These are phyloP conservation scores for Globisporangium viniferum DNA, from an alignment of 352 stramenopile genomes.

Conservation along the genomic window DNA sequence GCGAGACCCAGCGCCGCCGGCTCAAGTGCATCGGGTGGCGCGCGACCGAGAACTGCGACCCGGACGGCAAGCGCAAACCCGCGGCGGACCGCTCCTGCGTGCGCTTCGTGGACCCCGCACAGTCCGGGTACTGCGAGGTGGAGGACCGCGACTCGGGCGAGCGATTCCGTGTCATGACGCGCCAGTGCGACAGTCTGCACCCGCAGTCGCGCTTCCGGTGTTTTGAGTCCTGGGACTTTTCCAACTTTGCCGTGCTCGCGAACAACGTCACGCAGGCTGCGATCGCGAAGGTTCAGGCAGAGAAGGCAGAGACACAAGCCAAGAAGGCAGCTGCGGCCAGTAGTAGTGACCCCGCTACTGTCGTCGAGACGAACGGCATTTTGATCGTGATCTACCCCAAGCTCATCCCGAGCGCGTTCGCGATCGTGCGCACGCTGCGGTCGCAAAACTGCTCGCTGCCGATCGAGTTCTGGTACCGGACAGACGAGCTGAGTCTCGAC, in stretches of 20 bases:
- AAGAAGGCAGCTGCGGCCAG: not conserved
- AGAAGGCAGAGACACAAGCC: no score
- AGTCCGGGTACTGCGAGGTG: conserved; percentile 33
- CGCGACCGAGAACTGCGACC: conserved; percentile 24
- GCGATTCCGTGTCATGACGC: conserved; percentile 21
- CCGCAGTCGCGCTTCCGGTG: conserved; percentile 18
- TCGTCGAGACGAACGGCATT: conserved; percentile 34
- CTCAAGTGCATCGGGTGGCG: conserved; percentile 29
- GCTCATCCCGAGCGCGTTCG: conserved; percentile 60
- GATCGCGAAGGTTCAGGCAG: not conserved
- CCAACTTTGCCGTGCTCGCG: conserved; percentile 22
- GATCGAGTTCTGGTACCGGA: conserved; percentile 63
- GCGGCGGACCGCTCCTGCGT: conserved; percentile 19
- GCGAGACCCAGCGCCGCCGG: conserved; percentile 13
- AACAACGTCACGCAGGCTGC: conserved; percentile 10
- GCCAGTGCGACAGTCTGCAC: conserved; percentile 18
- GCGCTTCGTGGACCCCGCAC: conserved; percentile 11
- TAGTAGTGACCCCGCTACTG: not conserved
- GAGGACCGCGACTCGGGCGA: conserved; percentile 20
- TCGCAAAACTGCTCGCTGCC: conserved; percentile 44
- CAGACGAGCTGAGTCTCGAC: conserved; percentile 12
- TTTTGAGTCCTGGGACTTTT: conserved; percentile 22
- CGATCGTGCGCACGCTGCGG: conserved; percentile 46
- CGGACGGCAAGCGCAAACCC: conserved; percentile 20
- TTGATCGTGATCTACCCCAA: conserved; percentile 70